Evolutionary conservation across 31 red algal genomes (phyloP).

Genomic region (Porphyra umbilicalis): DNA sequence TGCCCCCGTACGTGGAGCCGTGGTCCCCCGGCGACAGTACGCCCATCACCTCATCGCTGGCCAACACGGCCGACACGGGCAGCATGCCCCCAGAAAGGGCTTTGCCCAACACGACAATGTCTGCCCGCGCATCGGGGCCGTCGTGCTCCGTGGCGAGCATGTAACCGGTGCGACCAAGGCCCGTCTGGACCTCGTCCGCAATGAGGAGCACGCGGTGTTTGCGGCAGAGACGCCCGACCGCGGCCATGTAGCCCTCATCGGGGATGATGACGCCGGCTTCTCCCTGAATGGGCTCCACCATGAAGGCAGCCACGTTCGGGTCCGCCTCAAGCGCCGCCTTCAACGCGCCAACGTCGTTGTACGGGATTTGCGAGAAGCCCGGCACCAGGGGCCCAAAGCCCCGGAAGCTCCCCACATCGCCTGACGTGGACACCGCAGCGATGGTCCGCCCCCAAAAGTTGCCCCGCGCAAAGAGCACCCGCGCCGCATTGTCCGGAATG

Average conservation of each 20-base stretch:
- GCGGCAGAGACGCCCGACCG: conserved; percentile 60
- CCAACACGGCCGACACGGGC: conserved; percentile 87
- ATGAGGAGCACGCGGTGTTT: conserved; percentile 90
- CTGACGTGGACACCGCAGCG: conserved; percentile 75
- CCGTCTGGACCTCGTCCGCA: conserved; percentile 97
- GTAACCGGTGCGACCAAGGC: conserved; percentile 86
- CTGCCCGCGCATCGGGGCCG: conserved; percentile 50
- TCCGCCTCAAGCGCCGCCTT: conserved; percentile 48
- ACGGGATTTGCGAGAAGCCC: conserved; percentile 72
- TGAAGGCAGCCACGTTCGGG: conserved; percentile 87
- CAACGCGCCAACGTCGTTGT: conserved; percentile 63
- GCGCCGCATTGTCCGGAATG: conserved; percentile 43
- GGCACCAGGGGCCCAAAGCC: conserved; percentile 96
- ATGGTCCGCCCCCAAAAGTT: conserved; percentile 97
- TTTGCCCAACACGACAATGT: conserved; percentile 94
- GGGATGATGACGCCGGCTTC: conserved; percentile 97
- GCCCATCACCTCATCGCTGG: conserved; percentile 71
- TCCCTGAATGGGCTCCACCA: conserved; percentile 99
- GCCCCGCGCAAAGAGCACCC: conserved; percentile 76
- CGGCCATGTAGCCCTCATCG: conserved; percentile 59
- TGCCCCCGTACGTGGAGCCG: conserved; percentile 99
- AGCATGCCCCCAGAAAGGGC: conserved; percentile 92
- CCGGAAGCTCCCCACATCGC: conserved; percentile 46
- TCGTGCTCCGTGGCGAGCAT: conserved; percentile 81
- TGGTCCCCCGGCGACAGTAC: conserved; percentile 87